Conservation (phyloP, 1,284 basidiomycete genomes). For the Malassezia japonica region DNA sequence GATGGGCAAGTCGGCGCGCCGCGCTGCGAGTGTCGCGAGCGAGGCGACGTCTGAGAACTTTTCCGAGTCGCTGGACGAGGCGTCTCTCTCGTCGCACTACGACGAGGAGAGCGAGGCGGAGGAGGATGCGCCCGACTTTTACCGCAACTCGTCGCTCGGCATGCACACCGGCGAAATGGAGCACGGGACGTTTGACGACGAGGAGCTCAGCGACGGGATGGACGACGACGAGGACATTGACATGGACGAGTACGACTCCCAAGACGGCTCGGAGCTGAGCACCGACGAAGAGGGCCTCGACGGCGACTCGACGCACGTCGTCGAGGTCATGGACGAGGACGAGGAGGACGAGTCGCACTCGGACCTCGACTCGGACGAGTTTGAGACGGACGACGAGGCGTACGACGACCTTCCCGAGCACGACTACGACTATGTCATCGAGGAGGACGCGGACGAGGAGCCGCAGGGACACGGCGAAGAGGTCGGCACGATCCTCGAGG, state of each 20-base stretch:
- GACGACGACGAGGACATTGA: slow-evolving; percentile 84
- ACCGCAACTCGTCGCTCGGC: slow-evolving; percentile 90
- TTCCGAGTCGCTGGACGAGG: neutral
- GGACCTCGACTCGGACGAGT: slow-evolving; percentile 12
- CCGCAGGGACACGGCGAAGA: slow-evolving; percentile 13
- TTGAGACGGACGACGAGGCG: slow-evolving; percentile 24
- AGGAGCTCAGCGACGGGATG: slow-evolving; percentile 81
- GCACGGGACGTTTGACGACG: slow-evolving; percentile 49
- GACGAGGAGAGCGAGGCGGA: slow-evolving; percentile 17
- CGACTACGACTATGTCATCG: slow-evolving; percentile 57
- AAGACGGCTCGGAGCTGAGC: slow-evolving; percentile 30
- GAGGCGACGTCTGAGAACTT: too few species aligned
- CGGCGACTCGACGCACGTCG: slow-evolving; percentile 45
- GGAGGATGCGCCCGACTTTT: slow-evolving; percentile 72
- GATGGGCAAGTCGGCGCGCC: slow-evolving; percentile 69
- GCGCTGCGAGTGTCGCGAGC: slow-evolving; percentile 5
- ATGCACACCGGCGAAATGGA: slow-evolving; percentile 60
- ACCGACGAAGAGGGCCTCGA: slow-evolving; percentile 51
- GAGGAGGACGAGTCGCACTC: slow-evolving; percentile 24
- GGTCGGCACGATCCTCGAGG: slow-evolving; percentile 18
- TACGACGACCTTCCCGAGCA: slow-evolving; percentile 17
- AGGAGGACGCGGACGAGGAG: slow-evolving; percentile 50
- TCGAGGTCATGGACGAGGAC: slow-evolving; percentile 48
- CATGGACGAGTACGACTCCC: slow-evolving; percentile 59
- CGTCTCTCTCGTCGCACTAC: slow-evolving; percentile 8